Percentiles rank a stretch among this genome's conserved stretches.
phyloP scores from a whole-genome alignment of 2,329 filamentous ascomycete species.

The Incumbomyces delicatus region DNA sequence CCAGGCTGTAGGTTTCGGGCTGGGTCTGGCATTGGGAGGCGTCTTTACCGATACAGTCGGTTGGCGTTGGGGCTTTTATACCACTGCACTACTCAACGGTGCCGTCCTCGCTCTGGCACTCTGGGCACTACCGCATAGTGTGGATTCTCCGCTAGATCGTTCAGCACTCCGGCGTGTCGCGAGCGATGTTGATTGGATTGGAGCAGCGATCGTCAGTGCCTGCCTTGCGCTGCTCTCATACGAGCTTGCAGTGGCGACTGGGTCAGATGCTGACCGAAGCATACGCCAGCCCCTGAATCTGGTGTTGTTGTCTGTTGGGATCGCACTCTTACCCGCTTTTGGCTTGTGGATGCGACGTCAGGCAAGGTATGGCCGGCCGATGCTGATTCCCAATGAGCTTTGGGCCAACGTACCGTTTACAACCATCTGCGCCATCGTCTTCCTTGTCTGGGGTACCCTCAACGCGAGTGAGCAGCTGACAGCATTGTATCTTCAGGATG shows the following conservation, averaged over 20 bases:
- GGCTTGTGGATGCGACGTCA: conserved; percentile 46
- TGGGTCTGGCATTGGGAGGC: conserved; percentile 44
- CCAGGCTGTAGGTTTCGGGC: conserved; percentile 43
- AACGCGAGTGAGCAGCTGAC: conserved; percentile 34
- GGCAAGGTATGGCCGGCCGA: conserved; percentile 38
- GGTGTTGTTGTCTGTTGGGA: conserved; percentile 35
- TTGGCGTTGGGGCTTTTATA: conserved; percentile 45
- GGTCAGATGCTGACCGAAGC: conserved; percentile 26
- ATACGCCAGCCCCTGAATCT: conserved; percentile 38
- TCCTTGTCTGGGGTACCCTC: conserved; percentile 38
- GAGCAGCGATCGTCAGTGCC: conserved; percentile 37
- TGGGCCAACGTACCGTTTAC: conserved; percentile 51
- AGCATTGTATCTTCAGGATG: conserved; percentile 34
- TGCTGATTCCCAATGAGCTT: conserved; percentile 53
- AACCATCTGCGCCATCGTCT: conserved; percentile 43
- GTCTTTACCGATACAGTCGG: conserved; percentile 39
- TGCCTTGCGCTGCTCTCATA: conserved; percentile 44
- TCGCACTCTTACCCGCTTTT: conserved; percentile 40
- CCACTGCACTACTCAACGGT: conserved; percentile 36
- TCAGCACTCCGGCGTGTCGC: conserved; percentile 25
- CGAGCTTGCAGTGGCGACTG: conserved; percentile 31
- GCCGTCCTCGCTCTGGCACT: conserved; percentile 30
- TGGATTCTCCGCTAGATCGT: conserved; percentile 9
- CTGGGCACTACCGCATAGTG: conserved; percentile 31
- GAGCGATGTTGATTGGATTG: conserved; percentile 45